phyloP scores from a whole-genome alignment of 2,329 filamentous ascomycete genomes.

The Pseudocercospora vitis region DNA sequence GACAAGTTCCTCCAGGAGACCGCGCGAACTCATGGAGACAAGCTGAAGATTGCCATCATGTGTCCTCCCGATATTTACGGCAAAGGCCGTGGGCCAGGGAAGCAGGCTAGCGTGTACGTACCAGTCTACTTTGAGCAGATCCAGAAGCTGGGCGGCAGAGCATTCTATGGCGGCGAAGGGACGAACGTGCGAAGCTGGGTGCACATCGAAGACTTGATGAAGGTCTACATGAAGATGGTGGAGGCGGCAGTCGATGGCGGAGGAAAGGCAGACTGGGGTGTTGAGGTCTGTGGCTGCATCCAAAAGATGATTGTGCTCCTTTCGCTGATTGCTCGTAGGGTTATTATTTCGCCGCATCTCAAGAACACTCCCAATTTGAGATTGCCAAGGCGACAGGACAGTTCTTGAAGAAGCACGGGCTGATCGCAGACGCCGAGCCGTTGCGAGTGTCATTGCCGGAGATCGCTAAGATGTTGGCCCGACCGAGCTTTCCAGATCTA shows the following conservation, averaged over 20 bases:
- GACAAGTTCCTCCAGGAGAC: constrained; percentile 62
- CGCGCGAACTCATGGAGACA: constrained; percentile 43
- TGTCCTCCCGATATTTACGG: constrained; percentile 66
- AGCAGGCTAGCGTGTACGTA: constrained; percentile 45
- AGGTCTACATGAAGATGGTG: constrained; percentile 54
- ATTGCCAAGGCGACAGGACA: constrained; percentile 31
- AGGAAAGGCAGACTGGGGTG: constrained; percentile 33
- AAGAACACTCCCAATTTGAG: constrained; percentile 37
- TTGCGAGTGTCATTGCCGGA: constrained; percentile 30
- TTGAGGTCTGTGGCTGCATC: constrained; percentile 12
- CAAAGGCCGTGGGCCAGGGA: constrained; percentile 39
- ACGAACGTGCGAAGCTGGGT: constrained; percentile 52
- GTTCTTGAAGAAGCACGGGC: constrained; percentile 33
- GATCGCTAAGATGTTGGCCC: constrained; percentile 33
- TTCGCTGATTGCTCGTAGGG: constrained; percentile 37
- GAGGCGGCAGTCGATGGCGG: constrained; percentile 52
- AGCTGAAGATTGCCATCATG: constrained; percentile 59
- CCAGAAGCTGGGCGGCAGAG: constrained; percentile 35
- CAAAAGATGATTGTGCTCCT: neutral
- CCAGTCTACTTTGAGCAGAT: constrained; percentile 44
- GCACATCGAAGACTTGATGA: constrained; percentile 59
- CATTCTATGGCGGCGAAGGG: constrained; percentile 54
- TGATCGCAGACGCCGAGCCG: constrained; percentile 31
- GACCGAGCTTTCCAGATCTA: constrained; percentile 27
- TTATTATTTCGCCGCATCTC: constrained; percentile 50